Evolutionary conservation across 768 basidiomycete genomes (phyloP), one percentile per base, ranked within the genome.

Genomic region (Naematelia encephala): DNA sequence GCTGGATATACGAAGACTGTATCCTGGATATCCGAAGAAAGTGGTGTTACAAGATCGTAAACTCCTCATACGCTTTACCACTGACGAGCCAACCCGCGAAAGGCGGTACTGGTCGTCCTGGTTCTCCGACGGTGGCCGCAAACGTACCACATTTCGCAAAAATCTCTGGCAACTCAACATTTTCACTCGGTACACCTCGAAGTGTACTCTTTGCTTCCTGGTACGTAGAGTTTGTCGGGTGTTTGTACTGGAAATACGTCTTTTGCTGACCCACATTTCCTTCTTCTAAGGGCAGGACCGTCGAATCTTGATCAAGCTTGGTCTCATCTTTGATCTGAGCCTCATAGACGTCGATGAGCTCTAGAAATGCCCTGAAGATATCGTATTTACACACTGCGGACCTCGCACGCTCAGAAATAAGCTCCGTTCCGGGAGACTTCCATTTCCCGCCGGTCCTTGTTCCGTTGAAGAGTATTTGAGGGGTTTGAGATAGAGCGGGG

Each of bases 31-130:
- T 48, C 44, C 55, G 48, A 34, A 49, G 26, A 48, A 21, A 55
- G 8, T 8, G 8, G 8, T 39, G 34, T 39, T 39, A 39, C 34
- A 39, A 8, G 34, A 39, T 39, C 8, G 16, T 39, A 29, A 73
- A 70, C 0, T 46, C 50, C 54, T 73, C 68, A 34, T 53, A 73
- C 26, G 51, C 22, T 42, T 57, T 27, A 3, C 72, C 72, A 34
- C 64, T 63, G 14, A 70, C 67, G 13, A 73, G 47, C 72, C 72
- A 73, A 8, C 72, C 72, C 28, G 19, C 49, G 51, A 70, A 73
- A 13, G 72, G 72, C 2, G 70, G 66, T 19, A 26, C n/a, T n/a
- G 61, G 23, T n/a, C 10, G 14, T 13, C 44, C 44, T 3, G 5
- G 23, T 30, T 25, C 2, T 54, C 48, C 30, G 16, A 21, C 60